These are phyloP conservation scores for Psilocybe tampanensis DNA, from an alignment of 768 basidiomycete species.

Conservation along the genomic window DNA sequence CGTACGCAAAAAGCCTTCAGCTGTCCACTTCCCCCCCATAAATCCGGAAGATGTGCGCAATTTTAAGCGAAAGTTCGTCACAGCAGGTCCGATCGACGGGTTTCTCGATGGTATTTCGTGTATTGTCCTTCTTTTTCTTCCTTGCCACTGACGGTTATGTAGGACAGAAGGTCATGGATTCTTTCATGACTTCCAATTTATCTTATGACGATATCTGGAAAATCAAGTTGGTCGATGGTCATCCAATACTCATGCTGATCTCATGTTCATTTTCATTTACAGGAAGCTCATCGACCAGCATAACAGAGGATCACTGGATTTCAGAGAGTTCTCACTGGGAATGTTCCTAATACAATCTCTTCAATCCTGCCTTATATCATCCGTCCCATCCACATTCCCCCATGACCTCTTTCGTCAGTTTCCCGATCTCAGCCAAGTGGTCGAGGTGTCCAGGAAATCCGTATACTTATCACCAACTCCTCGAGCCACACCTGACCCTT, in stretches of 20 bases:
- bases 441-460: not conserved
- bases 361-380: constrained; percentile 32
- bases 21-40: constrained; percentile 46
- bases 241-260: not conserved
- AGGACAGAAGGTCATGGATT: constrained; percentile 63
- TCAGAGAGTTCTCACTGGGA: constrained; percentile 68
- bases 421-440: constrained; percentile 11
- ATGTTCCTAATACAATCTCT: constrained; percentile 63
- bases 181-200: constrained; percentile 64
- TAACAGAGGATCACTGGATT: constrained; percentile 60
- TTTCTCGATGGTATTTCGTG: constrained; percentile 49
- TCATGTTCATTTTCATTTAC: not conserved
- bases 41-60: constrained; percentile 53
- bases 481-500: not conserved
- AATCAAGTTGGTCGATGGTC: constrained; percentile 50
- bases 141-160: constrained; percentile 2
- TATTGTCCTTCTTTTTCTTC: not conserved
- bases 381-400: constrained; percentile 34
- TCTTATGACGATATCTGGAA: constrained; percentile 58
- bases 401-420: constrained; percentile 32
- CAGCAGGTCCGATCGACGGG: constrained; percentile 52
- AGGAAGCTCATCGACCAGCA: constrained; percentile 68
- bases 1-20: not conserved
- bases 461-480: not conserved
- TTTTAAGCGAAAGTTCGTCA: constrained; percentile 56